These are phyloP conservation scores for Zygosaccharomyces kombuchaensis DNA, from an alignment of 805 yeast genomes.

Conservation along the genomic window DNA sequence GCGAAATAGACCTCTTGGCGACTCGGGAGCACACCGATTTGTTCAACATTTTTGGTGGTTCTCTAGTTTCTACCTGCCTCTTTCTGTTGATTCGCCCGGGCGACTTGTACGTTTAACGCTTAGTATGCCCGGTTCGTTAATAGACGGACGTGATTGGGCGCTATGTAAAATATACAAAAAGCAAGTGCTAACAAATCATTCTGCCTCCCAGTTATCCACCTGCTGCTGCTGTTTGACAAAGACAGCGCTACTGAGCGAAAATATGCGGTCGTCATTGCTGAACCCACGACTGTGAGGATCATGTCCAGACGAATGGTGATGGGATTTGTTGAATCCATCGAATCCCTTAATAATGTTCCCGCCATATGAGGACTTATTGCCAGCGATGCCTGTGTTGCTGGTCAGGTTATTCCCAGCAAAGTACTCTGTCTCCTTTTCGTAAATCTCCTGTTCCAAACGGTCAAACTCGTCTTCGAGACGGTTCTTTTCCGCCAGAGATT, in stretches of 20 bases:
- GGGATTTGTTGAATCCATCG: slow-evolving; percentile 63
- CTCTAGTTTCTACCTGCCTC: background rate
- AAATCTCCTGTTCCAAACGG: slow-evolving; percentile 69
- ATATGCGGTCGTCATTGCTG: slow-evolving; percentile 75
- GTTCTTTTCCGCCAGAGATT: slow-evolving; percentile 56
- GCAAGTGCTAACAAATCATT: background rate
- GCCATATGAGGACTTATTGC: slow-evolving; percentile 17
- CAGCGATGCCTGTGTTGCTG: slow-evolving; percentile 7
- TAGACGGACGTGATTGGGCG: slow-evolving; percentile 2
- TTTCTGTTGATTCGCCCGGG: background rate
- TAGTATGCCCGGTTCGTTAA: background rate
- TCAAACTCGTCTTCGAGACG: slow-evolving; percentile 61
- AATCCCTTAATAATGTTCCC: slow-evolving; percentile 89
- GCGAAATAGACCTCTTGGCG: slow-evolving; percentile 19
- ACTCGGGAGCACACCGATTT: slow-evolving; percentile 2
- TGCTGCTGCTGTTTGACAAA: slow-evolving; percentile 56
- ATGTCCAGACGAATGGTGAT: slow-evolving; percentile 26
- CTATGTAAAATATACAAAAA: background rate
- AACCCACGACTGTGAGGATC: slow-evolving; percentile 31
- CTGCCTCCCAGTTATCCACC: slow-evolving; percentile 12
- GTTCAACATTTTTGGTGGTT: background rate
- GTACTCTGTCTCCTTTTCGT: slow-evolving; percentile 72
- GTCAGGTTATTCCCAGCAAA: slow-evolving; percentile 60
- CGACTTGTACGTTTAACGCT: background rate
- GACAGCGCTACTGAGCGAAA: slow-evolving; percentile 68